A percentile compares a stretch with the other conserved stretches of the same genome.
These are phyloP conservation scores for Pulveroboletus sp. DNA, from an alignment of 768 basidiomycete species.

Conservation along the genomic window DNA sequence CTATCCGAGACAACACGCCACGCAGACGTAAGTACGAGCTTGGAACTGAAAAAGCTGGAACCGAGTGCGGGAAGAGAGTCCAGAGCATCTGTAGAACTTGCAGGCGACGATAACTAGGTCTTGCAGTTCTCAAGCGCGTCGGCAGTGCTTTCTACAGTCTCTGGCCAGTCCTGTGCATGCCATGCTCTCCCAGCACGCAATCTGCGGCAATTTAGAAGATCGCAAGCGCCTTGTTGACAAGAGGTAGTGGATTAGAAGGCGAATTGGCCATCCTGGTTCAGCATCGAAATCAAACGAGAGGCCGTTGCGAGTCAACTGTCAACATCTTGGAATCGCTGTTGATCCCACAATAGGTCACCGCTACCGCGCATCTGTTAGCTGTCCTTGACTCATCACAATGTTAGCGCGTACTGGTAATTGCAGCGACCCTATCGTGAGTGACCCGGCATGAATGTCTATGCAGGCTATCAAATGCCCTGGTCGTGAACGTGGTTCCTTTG, in stretches of 20 bases:
- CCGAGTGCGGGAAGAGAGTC: too few relatives aligned
- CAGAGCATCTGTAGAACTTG: slow-evolving; percentile 3
- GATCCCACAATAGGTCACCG: slow-evolving; percentile 91
- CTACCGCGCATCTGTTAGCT: slow-evolving; percentile 36
- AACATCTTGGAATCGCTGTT: slow-evolving; percentile 80
- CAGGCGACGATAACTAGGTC: background rate
- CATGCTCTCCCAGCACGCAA: too few relatives aligned
- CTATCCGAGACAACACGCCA: too few relatives aligned
- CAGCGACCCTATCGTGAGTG: slow-evolving; percentile 25
- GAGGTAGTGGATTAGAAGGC: slow-evolving; percentile 79
- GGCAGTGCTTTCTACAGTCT: background rate
- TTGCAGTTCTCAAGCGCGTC: slow-evolving; percentile 2
- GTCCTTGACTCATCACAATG: background rate
- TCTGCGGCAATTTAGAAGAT: too few relatives aligned
- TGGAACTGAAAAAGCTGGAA: too few relatives aligned
- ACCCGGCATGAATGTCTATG: too few relatives aligned
- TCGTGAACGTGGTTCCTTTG: too few relatives aligned
- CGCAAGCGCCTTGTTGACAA: slow-evolving; percentile 97
- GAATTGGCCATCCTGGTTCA: slow-evolving; percentile 27
- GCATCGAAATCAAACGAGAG: background rate
- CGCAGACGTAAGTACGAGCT: too few relatives aligned
- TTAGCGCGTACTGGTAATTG: slow-evolving; percentile 80
- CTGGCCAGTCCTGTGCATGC: slow-evolving; percentile 1
- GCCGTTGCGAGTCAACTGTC: slow-evolving; percentile 14
- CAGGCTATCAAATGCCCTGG: too few relatives aligned